Conservation (phyloP, 768 basidiomycete species). For the Strobilomyces confusus region DNA sequence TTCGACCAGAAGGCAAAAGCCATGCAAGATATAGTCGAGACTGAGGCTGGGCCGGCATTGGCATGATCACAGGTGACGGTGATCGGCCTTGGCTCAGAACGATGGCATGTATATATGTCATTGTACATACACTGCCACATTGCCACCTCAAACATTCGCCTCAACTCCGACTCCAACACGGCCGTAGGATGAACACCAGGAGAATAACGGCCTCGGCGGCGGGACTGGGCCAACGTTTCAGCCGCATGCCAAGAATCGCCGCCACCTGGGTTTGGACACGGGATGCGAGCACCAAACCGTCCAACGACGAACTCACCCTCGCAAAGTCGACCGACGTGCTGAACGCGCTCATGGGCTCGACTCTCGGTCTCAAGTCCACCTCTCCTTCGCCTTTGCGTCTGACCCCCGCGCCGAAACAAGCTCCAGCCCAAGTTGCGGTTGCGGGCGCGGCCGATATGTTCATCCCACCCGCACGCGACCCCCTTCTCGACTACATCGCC, state of each 20-base stretch:
- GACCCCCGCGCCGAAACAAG: not conserved
- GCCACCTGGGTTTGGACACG: conserved; percentile 1
- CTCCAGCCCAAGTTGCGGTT: not conserved
- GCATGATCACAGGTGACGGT: too few relatives aligned
- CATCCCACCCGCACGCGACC: conserved; percentile 73
- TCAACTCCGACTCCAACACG: too few relatives aligned
- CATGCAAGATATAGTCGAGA: too few relatives aligned
- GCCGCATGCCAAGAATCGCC: not conserved
- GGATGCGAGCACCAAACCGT: conserved; percentile 14
- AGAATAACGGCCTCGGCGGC: conserved; percentile 4
- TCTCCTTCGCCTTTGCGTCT: not conserved
- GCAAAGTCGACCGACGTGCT: conserved; percentile 24
- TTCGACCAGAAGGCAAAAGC: not conserved
- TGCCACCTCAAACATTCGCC: too few relatives aligned
- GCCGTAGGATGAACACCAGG: conserved; percentile 11
- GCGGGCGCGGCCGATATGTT: conserved; percentile 32
- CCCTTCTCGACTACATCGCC: conserved; percentile 65
- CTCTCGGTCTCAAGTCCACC: conserved; percentile 13
- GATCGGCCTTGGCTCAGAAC: too few relatives aligned
- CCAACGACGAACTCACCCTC: conserved; percentile 22
- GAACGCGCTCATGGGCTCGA: conserved; percentile 23
- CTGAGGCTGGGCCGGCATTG: too few relatives aligned
- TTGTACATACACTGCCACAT: too few relatives aligned
- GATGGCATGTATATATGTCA: too few relatives aligned
- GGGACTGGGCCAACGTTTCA: not conserved